phyloP scores from a whole-genome alignment of 352 stramenopile species.

The Phytophthora aleatoria region DNA sequence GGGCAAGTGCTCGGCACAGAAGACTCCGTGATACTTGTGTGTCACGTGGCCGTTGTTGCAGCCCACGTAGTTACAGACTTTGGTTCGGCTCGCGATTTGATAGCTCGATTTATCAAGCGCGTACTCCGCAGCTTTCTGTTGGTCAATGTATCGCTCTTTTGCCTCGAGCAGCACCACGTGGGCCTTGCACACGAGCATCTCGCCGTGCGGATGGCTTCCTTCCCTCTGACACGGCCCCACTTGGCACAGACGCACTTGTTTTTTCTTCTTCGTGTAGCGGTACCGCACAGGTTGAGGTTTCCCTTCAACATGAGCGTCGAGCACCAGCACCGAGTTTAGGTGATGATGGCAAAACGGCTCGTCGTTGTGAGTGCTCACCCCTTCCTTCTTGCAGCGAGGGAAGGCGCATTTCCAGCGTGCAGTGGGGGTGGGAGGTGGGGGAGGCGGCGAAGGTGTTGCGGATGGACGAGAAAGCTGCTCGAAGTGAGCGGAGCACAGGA shows the following conservation, averaged over 20 bases:
- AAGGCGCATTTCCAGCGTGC: slow-evolving; percentile 1
- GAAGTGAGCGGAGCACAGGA: not conserved
- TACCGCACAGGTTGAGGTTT: slow-evolving; percentile 1
- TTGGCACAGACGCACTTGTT: slow-evolving; percentile 1
- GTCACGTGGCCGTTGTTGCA: slow-evolving; percentile 2
- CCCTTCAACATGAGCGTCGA: slow-evolving; percentile 4
- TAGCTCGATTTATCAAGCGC: not conserved
- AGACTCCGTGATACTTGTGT: slow-evolving; percentile 4
- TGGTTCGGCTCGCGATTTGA: not conserved
- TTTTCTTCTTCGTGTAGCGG: not conserved
- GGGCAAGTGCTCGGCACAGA: slow-evolving; percentile 8
- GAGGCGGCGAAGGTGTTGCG: not conserved
- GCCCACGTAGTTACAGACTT: slow-evolving; percentile 1
- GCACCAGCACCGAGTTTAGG: not conserved
- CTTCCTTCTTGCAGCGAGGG: slow-evolving; percentile 1
- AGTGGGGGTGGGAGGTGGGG: not conserved
- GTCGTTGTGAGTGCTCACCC: not conserved
- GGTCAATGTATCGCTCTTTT: slow-evolving; percentile 6
- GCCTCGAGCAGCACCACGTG: not conserved
- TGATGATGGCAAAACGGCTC: not conserved
- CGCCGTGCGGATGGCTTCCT: not conserved
- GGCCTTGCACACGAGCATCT: not conserved
- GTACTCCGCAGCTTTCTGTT: not conserved
- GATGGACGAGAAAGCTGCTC: slow-evolving; percentile 7
- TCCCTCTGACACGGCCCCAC: slow-evolving; percentile 4